phyloP scores from a whole-genome alignment of 306 rosid genomes.

The Dicorynia guianensis region DNA sequence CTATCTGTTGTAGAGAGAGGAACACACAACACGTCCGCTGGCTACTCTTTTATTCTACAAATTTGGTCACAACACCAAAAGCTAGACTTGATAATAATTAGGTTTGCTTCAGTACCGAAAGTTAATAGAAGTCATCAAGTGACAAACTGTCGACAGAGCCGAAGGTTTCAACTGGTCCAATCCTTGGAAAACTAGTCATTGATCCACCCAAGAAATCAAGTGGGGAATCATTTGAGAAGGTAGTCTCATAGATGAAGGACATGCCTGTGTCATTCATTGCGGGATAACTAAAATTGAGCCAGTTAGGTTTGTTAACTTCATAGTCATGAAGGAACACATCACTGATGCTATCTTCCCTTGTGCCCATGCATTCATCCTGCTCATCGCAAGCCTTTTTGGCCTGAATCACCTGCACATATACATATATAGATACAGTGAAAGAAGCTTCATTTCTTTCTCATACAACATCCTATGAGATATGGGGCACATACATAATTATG shows the following conservation, averaged over 20 bases:
- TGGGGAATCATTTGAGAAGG: constrained; percentile 71
- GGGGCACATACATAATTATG: constrained; percentile 71
- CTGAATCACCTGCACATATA: constrained; percentile 62
- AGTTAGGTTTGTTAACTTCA: constrained; percentile 54
- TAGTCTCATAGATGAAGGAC: constrained; percentile 86
- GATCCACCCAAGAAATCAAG: constrained; percentile 90
- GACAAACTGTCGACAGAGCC: constrained; percentile 87
- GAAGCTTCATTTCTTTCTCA: neutral
- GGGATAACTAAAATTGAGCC: constrained; percentile 48
- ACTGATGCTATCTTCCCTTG: constrained; percentile 23
- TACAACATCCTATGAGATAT: too few species aligned
- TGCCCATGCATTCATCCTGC: constrained; percentile 47
- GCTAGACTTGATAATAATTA: constrained; percentile 18
- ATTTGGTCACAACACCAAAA: constrained; percentile 39
- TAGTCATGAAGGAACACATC: constrained; percentile 54
- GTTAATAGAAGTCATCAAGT: constrained; percentile 81
- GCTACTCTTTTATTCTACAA: constrained; percentile 51
- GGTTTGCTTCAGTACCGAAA: constrained; percentile 35
- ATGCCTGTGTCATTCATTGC: constrained; percentile 50
- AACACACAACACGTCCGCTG: constrained; percentile 38
- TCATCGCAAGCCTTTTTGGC: constrained; percentile 61
- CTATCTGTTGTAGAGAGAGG: constrained; percentile 31
- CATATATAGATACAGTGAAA: neutral
- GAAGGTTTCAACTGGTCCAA: constrained; percentile 68
- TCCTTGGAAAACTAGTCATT: constrained; percentile 71